Evolutionary conservation across 495 filamentous ascomycete species (phyloP).

Genomic region (Daldinia loculata): DNA sequence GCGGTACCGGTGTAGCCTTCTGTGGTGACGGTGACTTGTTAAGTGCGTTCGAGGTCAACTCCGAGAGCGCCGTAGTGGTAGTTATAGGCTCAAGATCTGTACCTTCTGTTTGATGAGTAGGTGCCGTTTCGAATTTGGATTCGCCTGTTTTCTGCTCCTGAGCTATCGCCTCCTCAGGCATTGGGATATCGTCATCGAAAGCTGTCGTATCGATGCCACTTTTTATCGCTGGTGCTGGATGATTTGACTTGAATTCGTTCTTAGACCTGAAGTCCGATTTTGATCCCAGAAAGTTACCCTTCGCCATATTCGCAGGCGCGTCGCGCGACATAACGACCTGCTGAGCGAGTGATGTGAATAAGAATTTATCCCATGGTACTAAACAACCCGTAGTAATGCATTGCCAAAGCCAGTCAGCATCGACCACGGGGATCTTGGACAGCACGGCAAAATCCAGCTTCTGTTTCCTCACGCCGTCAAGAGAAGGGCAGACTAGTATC

Average conservation of each 20-base stretch:
- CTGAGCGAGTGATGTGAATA: constrained; percentile 51
- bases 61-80: constrained; percentile 47
- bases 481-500: constrained; percentile 72
- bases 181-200: constrained; percentile 33
- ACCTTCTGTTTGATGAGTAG: constrained; percentile 44
- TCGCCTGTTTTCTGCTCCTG: constrained; percentile 17
- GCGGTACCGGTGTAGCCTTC: constrained; percentile 7
- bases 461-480: constrained; percentile 65
- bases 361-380: constrained; percentile 49
- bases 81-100: constrained; percentile 29
- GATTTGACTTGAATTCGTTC: constrained; percentile 9
- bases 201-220: constrained; percentile 46
- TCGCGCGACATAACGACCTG: neutral
- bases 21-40: constrained; percentile 48
- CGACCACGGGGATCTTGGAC: constrained; percentile 81
- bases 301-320: constrained; percentile 4
- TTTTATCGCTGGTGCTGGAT: constrained; percentile 18
- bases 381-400: constrained; percentile 65
- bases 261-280: constrained; percentile 25
- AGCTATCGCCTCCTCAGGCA: neutral
- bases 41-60: constrained; percentile 49
- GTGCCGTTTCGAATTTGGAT: constrained; percentile 44
- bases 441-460: constrained; percentile 78
- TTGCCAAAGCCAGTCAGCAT: constrained; percentile 81
- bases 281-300: constrained; percentile 19